A percentile compares a stretch with the other conserved stretches of the same genome.
phyloP scores from a whole-genome alignment of 2,329 filamentous ascomycete species.

The Aspergillus ochraceoroseus region DNA sequence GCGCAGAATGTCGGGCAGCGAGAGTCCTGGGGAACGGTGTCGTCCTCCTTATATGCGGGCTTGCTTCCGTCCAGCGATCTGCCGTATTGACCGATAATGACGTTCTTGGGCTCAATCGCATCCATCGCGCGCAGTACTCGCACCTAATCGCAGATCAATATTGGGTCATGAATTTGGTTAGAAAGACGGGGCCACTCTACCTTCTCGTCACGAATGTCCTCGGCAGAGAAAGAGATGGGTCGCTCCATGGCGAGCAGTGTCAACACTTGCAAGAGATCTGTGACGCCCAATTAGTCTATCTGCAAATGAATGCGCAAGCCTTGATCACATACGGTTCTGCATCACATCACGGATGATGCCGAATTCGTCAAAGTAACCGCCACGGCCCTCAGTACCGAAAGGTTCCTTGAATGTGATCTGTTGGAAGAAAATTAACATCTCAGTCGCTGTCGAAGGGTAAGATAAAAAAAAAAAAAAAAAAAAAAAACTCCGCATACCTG shows the following conservation, averaged over 20 bases:
- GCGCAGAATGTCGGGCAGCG: conserved; percentile 98
- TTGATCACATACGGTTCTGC: conserved; percentile 76
- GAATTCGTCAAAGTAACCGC: conserved; percentile 99
- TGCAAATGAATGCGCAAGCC: neutral
- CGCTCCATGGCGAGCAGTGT: conserved; percentile 97
- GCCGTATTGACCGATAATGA: conserved; percentile 98
- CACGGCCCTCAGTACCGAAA: conserved; percentile 94
- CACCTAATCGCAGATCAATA: conserved; percentile 46
- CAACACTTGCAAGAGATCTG: conserved; percentile 84
- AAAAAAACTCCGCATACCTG: conserved; percentile 55
- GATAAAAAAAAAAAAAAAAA: neutral
- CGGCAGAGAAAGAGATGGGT: conserved; percentile 94
- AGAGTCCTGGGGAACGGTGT: conserved; percentile 94
- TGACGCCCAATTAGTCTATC: conserved; percentile 19
- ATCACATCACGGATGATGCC: conserved; percentile 99
- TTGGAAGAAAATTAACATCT: conserved; percentile 15
- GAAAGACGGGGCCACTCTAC: conserved; percentile 23
- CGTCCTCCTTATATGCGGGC: conserved; percentile 96
- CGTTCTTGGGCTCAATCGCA: conserved; percentile 96
- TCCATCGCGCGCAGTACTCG: conserved; percentile 90
- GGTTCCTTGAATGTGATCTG: conserved; percentile 98
- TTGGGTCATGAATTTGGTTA: neutral
- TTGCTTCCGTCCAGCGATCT: conserved; percentile 94
- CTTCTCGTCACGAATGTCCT: conserved; percentile 98
- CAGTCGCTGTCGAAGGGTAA: conserved; percentile 1